Evolutionary conservation across 495 filamentous ascomycete species (phyloP).

Genomic region (Hypoxylon trugodes): DNA sequence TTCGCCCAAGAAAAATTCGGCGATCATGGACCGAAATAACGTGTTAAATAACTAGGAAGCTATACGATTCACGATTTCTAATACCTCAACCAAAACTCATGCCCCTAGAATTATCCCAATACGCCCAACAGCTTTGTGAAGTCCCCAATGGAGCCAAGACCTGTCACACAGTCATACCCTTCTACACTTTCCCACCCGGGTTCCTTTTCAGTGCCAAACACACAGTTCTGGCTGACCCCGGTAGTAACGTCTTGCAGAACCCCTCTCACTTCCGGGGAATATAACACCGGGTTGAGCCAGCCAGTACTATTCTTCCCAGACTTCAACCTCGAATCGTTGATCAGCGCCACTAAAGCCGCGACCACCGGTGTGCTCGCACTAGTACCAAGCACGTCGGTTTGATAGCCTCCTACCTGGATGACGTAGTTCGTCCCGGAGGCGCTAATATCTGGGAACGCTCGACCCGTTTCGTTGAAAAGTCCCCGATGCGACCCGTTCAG

Average conservation of each 20-base stretch:
- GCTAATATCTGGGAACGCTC: conserved; percentile 76
- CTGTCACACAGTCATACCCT: conserved; percentile 52
- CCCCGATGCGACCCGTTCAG: conserved; percentile 54
- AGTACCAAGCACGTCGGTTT: conserved; percentile 49
- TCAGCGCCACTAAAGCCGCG: conserved; percentile 50
- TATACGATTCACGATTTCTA: neutral
- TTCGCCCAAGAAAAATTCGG: too few species aligned
- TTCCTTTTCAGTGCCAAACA: conserved; percentile 36
- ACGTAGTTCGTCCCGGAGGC: conserved; percentile 51
- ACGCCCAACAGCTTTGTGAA: conserved; percentile 45
- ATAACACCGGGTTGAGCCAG: conserved; percentile 52
- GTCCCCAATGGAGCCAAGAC: conserved; percentile 49
- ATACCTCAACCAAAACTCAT: neutral
- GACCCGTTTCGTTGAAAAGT: conserved; percentile 67
- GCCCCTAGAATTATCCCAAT: conserved; percentile 21
- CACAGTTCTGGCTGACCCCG: conserved; percentile 48
- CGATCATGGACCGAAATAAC: too few species aligned
- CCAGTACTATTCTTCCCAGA: conserved; percentile 50
- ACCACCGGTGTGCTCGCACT: conserved; percentile 53
- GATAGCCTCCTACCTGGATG: conserved; percentile 45
- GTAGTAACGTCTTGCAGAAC: conserved; percentile 45
- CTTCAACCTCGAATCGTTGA: conserved; percentile 51
- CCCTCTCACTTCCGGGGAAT: conserved; percentile 37
- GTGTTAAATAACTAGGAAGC: neutral
- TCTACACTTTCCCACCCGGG: conserved; percentile 47